Conservation (phyloP, 2,329 filamentous ascomycete genomes). For the Chalaropsis ovoidea region DNA sequence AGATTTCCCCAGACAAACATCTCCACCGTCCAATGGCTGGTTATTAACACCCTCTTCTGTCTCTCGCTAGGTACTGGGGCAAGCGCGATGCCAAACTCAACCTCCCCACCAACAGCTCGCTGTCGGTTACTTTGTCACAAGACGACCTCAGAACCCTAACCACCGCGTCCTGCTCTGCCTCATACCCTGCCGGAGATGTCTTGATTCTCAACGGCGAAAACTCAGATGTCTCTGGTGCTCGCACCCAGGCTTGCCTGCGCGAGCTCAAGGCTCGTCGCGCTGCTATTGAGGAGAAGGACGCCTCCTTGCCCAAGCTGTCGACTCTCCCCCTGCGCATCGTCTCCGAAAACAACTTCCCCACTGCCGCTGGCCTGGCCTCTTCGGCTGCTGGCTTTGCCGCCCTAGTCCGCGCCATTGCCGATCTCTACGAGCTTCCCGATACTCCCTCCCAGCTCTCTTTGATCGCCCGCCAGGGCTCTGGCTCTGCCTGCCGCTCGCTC, state of each 20-base stretch:
- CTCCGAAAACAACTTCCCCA: conserved; percentile 98
- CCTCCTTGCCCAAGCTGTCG: conserved; percentile 73
- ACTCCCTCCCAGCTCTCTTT: conserved; percentile 73
- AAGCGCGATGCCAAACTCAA: conserved; percentile 92
- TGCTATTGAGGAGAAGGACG: conserved; percentile 60
- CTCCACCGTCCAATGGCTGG: conserved; percentile 15
- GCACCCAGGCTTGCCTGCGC: conserved; percentile 89
- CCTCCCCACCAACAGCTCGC: conserved; percentile 93
- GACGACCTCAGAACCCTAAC: conserved; percentile 89
- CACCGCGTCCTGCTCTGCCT: conserved; percentile 76
- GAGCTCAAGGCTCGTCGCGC: conserved; percentile 70
- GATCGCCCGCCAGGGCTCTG: conserved; percentile 87
- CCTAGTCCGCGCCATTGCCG: conserved; percentile 72
- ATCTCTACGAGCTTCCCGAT: conserved; percentile 78
- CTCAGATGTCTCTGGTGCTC: conserved; percentile 76
- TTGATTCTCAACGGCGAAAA: conserved; percentile 74
- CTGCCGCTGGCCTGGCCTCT: conserved; percentile 76
- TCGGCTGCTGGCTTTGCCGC: conserved; percentile 61
- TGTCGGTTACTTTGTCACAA: conserved; percentile 93
- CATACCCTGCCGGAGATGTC: conserved; percentile 55
- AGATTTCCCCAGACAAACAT: background rate
- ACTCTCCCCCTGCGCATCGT: conserved; percentile 70
- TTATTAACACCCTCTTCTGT: background rate
- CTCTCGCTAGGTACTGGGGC: conserved; percentile 63
- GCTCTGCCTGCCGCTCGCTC: conserved; percentile 83